Evolutionary conservation across 2,329 filamentous ascomycete species (phyloP).

Genomic region (Moelleriella libera): DNA sequence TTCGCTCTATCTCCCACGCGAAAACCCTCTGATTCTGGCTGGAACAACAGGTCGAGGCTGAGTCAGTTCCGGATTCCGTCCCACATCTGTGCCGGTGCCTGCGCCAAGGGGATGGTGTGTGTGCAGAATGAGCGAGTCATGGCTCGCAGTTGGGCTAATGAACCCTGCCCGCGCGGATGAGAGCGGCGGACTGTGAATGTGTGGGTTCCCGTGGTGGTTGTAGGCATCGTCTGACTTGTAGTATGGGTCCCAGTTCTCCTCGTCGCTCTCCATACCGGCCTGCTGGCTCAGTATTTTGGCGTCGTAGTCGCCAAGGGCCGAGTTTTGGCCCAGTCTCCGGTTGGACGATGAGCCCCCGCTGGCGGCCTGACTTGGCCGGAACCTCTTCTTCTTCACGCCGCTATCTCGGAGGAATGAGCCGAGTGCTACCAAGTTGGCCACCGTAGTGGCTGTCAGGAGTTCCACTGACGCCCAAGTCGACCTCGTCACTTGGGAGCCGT

Average conservation of each 20-base stretch:
- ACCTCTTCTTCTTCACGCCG: conserved; percentile 75
- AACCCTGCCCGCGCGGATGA: conserved; percentile 7
- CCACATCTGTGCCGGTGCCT: background rate
- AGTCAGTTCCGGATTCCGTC: background rate
- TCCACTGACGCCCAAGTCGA: conserved; percentile 79
- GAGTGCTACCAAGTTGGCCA: conserved; percentile 75
- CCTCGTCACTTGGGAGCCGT: conserved; percentile 66
- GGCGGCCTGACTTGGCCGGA: conserved; percentile 38
- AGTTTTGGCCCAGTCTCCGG: conserved; percentile 7
- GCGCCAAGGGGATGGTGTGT: background rate
- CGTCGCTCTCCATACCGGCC: conserved; percentile 4
- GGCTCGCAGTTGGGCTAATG: conserved; percentile 13
- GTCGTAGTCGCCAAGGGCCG: conserved; percentile 8
- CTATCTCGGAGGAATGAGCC: conserved; percentile 82
- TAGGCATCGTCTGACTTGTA: background rate
- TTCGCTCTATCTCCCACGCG: too few relatives aligned
- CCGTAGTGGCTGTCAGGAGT: conserved; percentile 68
- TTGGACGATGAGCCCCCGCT: conserved; percentile 12
- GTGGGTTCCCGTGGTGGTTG: background rate
- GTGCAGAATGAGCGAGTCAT: conserved; percentile 11
- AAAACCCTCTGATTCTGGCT: background rate
- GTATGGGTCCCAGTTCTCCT: conserved; percentile 1
- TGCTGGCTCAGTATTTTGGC: conserved; percentile 2
- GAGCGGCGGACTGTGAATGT: conserved; percentile 2
- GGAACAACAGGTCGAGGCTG: background rate